These are phyloP conservation scores for Steccherinum ochraceum DNA, from an alignment of 768 basidiomycete species.

Conservation along the genomic window DNA sequence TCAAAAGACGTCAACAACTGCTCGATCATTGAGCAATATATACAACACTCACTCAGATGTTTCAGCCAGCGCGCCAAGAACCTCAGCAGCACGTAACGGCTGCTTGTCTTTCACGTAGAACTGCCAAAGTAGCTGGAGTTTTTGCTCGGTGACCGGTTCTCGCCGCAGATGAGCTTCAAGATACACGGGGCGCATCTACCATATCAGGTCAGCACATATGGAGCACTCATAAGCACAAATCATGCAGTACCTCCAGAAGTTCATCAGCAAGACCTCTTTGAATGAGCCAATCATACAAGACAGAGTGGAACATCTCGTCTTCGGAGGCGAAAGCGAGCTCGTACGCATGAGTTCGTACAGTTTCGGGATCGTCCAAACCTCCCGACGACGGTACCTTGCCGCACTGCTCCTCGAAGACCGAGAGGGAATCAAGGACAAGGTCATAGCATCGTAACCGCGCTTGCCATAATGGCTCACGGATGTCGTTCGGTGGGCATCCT, in stretches of 20 bases:
- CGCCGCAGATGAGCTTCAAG: constrained; percentile 84
- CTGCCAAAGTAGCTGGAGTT: constrained; percentile 91
- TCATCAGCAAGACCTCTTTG: constrained; percentile 75
- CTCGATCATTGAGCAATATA: not conserved
- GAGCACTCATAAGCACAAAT: not conserved
- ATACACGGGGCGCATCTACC: constrained; percentile 77
- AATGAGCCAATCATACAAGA: constrained; percentile 93
- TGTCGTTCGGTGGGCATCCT: constrained; percentile 44
- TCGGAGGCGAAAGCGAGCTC: constrained; percentile 77
- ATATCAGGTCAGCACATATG: not conserved
- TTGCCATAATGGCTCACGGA: constrained; percentile 51
- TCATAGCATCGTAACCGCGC: constrained; percentile 72
- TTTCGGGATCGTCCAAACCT: constrained; percentile 44
- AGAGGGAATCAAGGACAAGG: constrained; percentile 75
- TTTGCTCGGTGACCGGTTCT: constrained; percentile 73
- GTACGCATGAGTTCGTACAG: constrained; percentile 79
- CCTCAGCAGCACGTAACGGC: constrained; percentile 81
- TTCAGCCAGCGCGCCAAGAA: constrained; percentile 78
- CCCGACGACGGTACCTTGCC: constrained; percentile 23
- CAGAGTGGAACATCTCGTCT: constrained; percentile 92
- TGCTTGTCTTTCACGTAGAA: constrained; percentile 93
- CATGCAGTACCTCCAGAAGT: constrained; percentile 68
- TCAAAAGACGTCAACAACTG: not conserved
- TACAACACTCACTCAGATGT: constrained; percentile 60
- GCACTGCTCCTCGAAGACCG: constrained; percentile 62